Conservation (phyloP, 2,329 filamentous ascomycete species). For the Exserohilum rostratum region DNA sequence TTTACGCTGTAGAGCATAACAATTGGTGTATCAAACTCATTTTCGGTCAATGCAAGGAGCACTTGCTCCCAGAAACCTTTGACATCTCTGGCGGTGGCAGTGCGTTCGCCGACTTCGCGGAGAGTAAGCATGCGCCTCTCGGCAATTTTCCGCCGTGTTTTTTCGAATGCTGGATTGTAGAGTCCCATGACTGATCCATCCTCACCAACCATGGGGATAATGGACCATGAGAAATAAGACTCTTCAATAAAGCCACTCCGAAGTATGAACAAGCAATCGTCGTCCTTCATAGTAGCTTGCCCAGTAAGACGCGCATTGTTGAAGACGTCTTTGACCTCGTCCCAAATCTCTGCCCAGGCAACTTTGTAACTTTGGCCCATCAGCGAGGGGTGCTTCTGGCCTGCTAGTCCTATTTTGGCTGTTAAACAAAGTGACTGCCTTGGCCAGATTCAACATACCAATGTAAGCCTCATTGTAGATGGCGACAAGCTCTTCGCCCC, state of each 20-base stretch:
- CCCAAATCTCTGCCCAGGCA: slow-evolving; percentile 78
- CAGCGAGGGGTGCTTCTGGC: slow-evolving; percentile 74
- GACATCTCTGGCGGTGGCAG: slow-evolving; percentile 73
- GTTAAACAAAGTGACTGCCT: slow-evolving; percentile 4
- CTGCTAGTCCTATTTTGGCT: slow-evolving; percentile 60
- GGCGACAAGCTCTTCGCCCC: slow-evolving; percentile 71
- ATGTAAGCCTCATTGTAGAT: slow-evolving; percentile 76
- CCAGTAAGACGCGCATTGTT: slow-evolving; percentile 70
- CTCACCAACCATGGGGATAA: slow-evolving; percentile 76
- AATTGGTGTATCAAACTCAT: slow-evolving; percentile 78
- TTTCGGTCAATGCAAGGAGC: slow-evolving; percentile 71
- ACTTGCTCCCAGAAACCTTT: slow-evolving; percentile 76
- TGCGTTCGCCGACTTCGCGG: slow-evolving; percentile 77
- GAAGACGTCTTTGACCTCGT: slow-evolving; percentile 71
- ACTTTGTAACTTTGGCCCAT: slow-evolving; percentile 75
- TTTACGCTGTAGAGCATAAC: slow-evolving; percentile 76
- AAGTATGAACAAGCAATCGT: slow-evolving; percentile 75
- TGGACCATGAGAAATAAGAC: slow-evolving; percentile 81
- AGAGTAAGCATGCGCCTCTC: slow-evolving; percentile 81
- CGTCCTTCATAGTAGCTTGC: slow-evolving; percentile 83
- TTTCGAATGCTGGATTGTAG: slow-evolving; percentile 83
- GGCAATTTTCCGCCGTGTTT: slow-evolving; percentile 77
- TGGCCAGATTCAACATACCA: slow-evolving; percentile 24
- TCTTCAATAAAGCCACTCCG: slow-evolving; percentile 76
- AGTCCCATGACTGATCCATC: slow-evolving; percentile 77